These are phyloP conservation scores for Wakefieldia striispora DNA, from an alignment of 768 basidiomycete species.

Conservation along the genomic window DNA sequence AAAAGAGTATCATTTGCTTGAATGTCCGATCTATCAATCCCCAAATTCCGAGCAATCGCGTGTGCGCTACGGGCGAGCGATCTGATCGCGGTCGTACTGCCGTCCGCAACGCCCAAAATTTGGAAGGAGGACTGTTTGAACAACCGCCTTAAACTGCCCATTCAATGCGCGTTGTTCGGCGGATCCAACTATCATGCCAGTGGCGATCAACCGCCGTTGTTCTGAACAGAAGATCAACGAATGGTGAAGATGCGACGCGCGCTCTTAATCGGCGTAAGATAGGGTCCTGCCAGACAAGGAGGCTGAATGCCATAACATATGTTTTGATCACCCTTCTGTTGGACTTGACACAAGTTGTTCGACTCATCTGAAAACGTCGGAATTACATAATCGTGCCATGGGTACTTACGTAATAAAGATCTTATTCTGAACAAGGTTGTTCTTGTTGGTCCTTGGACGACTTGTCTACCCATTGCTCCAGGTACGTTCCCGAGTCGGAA, in stretches of 20 bases:
- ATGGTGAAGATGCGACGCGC: constrained; percentile 1
- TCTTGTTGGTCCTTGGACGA: background rate
- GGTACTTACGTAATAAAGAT: constrained; percentile 12
- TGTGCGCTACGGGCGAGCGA: constrained; percentile 14
- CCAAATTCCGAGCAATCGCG: constrained; percentile 17
- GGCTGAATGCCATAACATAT: background rate
- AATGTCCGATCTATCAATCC: constrained; percentile 17
- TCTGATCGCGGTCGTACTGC: constrained; percentile 22
- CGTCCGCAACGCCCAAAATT: constrained; percentile 7
- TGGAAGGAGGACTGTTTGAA: constrained; percentile 17
- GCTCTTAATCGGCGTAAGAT: constrained; percentile 1
- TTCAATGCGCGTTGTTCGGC: constrained; percentile 18
- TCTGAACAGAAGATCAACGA: constrained; percentile 14
- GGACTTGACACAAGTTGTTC: background rate
- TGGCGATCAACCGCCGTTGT: constrained; percentile 17
- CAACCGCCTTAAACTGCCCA: constrained; percentile 2
- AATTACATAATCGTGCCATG: constrained; percentile 10
- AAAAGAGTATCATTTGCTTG: constrained; percentile 35
- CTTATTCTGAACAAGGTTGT: background rate
- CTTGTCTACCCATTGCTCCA: background rate
- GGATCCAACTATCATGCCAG: constrained; percentile 17
- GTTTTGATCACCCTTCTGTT: background rate
- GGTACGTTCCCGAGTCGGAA: constrained; percentile 3
- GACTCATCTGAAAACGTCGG: background rate
- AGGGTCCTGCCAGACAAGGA: background rate